Evolutionary conservation across 345 rosid genomes (phyloP).

Genomic region (Bretschneidera sinensis): DNA sequence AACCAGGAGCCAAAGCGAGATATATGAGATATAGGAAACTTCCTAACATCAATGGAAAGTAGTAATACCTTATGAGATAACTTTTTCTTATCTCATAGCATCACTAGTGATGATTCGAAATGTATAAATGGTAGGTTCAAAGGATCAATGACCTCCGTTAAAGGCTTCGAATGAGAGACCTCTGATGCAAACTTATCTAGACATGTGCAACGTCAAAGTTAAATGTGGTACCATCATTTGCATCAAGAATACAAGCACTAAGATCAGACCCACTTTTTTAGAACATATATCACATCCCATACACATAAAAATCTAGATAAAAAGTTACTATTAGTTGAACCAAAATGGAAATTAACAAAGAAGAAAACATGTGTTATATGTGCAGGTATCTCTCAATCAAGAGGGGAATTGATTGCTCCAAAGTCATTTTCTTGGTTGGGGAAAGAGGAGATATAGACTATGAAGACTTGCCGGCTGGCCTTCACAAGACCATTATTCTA

Average conservation of each 20-base stretch:
- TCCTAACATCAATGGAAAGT: too few species aligned
- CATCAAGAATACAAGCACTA: constrained; percentile 76
- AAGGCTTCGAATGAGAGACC: constrained; percentile 81
- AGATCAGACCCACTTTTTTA: constrained; percentile 38
- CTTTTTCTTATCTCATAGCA: constrained; percentile 4
- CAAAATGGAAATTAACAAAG: neutral
- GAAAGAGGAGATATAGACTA: constrained; percentile 83
- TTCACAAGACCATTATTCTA: constrained; percentile 59
- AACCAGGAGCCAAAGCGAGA: constrained; percentile 63
- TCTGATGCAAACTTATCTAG: constrained; percentile 65
- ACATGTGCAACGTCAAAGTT: constrained; percentile 61
- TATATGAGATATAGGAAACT: neutral
- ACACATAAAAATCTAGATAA: neutral
- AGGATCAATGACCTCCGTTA: constrained; percentile 63
- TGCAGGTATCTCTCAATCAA: constrained; percentile 77
- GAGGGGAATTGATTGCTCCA: constrained; percentile 74
- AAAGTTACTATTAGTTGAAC: neutral
- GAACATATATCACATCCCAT: neutral
- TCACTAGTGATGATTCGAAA: constrained; percentile 12
- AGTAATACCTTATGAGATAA: neutral
- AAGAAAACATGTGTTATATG: constrained; percentile 11
- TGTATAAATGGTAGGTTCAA: constrained; percentile 43
- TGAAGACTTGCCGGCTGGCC: constrained; percentile 63
- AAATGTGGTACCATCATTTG: constrained; percentile 72
- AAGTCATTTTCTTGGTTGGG: constrained; percentile 59